These are phyloP conservation scores for Kwoniella sp. DNA, from an alignment of 768 basidiomycete species.

Conservation along the genomic window DNA sequence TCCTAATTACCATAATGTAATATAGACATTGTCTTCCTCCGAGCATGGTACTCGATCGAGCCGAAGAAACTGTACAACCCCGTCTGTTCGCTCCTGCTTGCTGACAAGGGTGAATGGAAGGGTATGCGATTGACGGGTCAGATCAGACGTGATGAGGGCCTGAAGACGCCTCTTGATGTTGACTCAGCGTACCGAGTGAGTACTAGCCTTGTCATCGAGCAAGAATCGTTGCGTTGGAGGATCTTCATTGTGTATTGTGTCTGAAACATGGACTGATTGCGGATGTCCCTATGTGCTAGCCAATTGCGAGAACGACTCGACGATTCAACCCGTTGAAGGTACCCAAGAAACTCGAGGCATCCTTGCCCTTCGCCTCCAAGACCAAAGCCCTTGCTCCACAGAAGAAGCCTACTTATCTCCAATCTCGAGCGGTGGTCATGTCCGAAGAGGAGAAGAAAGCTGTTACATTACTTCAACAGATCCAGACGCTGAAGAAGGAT, in stretches of 20 bases:
- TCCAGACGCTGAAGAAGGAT: constrained; percentile 85
- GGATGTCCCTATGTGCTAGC: constrained; percentile 47
- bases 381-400: constrained; percentile 80
- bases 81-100: constrained; percentile 83
- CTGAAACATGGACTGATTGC: too few relatives aligned
- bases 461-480: constrained; percentile 86
- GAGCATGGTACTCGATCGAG: constrained; percentile 95
- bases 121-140: constrained; percentile 97
- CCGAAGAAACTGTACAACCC: constrained; percentile 96
- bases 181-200: constrained; percentile 83
- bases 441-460: constrained; percentile 95
- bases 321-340: constrained; percentile 89
- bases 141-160: constrained; percentile 78
- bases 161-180: constrained; percentile 75
- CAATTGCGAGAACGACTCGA: constrained; percentile 73
- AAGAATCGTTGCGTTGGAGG: too few relatives aligned
- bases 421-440: constrained; percentile 91
- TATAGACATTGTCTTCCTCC: constrained; percentile 89
- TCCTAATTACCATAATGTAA: constrained; percentile 1
- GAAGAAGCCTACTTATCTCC: constrained; percentile 76
- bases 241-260: too few relatives aligned
- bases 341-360: constrained; percentile 84
- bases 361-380: constrained; percentile 89
- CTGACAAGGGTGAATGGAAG: constrained; percentile 78
- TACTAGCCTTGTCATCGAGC: too few relatives aligned